Conservation (phyloP, 345 rosid genomes). For the Dipteronia sinensis region DNA sequence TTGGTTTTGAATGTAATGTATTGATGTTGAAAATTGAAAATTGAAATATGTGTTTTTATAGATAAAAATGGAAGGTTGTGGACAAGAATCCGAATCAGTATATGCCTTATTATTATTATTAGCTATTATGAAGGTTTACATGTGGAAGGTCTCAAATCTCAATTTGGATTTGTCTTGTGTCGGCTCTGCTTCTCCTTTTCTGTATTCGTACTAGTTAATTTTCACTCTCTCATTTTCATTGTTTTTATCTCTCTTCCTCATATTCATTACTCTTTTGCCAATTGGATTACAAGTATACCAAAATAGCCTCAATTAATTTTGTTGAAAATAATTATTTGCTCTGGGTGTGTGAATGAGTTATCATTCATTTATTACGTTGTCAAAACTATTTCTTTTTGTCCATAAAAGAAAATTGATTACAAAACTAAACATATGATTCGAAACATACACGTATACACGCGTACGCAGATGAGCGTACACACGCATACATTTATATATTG, state of each 20-base stretch:
- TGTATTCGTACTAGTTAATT: neutral
- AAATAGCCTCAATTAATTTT: too few species aligned
- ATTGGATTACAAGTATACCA: too few species aligned
- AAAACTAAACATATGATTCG: too few species aligned
- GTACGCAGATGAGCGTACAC: too few species aligned
- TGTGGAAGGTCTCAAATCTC: neutral
- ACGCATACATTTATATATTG: too few species aligned
- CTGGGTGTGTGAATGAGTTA: too few species aligned
- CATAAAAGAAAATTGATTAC: too few species aligned
- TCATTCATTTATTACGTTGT: too few species aligned
- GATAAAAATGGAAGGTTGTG: conserved; percentile 20
- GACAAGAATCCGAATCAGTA: neutral
- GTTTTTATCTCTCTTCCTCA: neutral
- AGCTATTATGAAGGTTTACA: neutral
- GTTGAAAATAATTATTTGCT: too few species aligned
- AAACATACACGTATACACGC: too few species aligned
- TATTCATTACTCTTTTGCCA: neutral
- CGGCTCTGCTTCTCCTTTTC: neutral
- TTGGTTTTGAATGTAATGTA: neutral
- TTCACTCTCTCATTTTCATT: neutral
- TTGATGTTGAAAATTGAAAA: too few species aligned
- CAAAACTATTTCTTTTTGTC: too few species aligned
- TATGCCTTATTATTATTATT: neutral
- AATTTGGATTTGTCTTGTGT: neutral
- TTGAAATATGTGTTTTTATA: conserved; percentile 18